Base-by-base conservation (phyloP, 345 rosid species). In the Hevea brasiliensis region DNA sequence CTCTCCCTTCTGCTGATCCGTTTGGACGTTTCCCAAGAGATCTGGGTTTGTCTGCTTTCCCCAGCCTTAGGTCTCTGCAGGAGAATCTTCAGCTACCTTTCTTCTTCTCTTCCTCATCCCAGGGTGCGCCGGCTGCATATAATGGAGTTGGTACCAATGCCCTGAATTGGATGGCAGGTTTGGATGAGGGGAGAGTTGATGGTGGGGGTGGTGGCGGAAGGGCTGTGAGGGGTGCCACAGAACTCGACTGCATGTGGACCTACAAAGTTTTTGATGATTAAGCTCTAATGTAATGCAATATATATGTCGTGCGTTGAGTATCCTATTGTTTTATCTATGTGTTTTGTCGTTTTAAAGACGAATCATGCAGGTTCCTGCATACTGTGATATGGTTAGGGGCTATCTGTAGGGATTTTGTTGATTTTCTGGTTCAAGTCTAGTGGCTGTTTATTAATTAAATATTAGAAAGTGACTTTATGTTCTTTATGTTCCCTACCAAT, bases 161-260 rank as follows among this genome's bases (percentile, higher is more conserved):
- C 40, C 57, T 80, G 79, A 84, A 26, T 65, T 87, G 85, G 89
- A 82, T 75, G 67, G 35, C 65, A 17, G 63, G 35, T 26, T 58
- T 51, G 13, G 86, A 72, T 8, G 87, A 81, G 24, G 61, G 37
- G 74, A 72, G 37, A 77, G 47, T 48, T 63, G 66, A 67, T 23
- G n/a, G 51, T 1, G 55, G 29, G 7, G 79, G 23, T 20, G 62
- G 64, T 20, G 82, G 77, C 23, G 81, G 86, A 55, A 86, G 90
- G 73, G 72, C 80, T 60, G 72, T 75, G 44, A 63, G 79, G 69
- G 84, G 88, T 63, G 65, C 85, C 7, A 83, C 86, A 0, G 98
- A 92, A 77, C 88, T 92, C 12, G 98, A 92, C 50, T 87, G 87
- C 81, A 73, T 90, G 85, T 92, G 98, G 98, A 83, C 86, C 58